Evolutionary conservation across 768 basidiomycete genomes (phyloP).

Genomic region (Macrolepiota dolichaula): DNA sequence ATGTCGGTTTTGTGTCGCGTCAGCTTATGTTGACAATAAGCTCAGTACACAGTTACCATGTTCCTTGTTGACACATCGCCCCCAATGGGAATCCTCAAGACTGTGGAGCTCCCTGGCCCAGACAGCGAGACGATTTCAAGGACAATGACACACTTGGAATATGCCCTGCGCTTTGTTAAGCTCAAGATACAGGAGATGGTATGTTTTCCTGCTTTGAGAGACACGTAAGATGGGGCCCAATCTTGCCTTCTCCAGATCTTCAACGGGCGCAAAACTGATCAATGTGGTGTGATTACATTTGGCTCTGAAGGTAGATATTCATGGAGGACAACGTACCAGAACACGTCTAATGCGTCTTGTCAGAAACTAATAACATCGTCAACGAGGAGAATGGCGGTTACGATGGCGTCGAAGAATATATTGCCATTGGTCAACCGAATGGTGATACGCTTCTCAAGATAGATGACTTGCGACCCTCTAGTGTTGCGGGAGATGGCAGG

Average conservation of each 20-base stretch:
- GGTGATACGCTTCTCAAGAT: constrained; percentile 63
- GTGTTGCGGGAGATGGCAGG: constrained; percentile 64
- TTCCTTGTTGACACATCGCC: constrained; percentile 87
- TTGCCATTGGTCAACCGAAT: constrained; percentile 66
- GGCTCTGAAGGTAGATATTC: constrained; percentile 63
- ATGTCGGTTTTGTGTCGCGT: constrained; percentile 21
- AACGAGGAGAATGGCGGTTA: constrained; percentile 64
- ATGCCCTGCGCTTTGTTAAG: constrained; percentile 83
- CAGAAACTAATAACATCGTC: constrained; percentile 67
- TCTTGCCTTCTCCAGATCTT: constrained; percentile 60
- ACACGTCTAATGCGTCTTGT: constrained; percentile 2
- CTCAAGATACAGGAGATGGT: constrained; percentile 93
- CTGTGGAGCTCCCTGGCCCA: constrained; percentile 51
- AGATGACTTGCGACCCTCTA: constrained; percentile 54
- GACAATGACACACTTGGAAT: constrained; percentile 76
- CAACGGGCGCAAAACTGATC: constrained; percentile 88
- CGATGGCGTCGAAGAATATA: constrained; percentile 68
- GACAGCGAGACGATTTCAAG: constrained; percentile 46
- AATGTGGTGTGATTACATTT: constrained; percentile 86
- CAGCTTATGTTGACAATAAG: constrained; percentile 14
- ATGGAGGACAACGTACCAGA: not conserved
- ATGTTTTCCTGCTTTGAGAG: constrained; percentile 7
- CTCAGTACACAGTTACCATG: constrained; percentile 81
- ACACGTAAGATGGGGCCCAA: not conserved
- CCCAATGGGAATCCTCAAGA: constrained; percentile 71